These are phyloP conservation scores for Sugiyamaella japonica DNA, from an alignment of 1,139 yeast genomes.

Conservation along the genomic window DNA sequence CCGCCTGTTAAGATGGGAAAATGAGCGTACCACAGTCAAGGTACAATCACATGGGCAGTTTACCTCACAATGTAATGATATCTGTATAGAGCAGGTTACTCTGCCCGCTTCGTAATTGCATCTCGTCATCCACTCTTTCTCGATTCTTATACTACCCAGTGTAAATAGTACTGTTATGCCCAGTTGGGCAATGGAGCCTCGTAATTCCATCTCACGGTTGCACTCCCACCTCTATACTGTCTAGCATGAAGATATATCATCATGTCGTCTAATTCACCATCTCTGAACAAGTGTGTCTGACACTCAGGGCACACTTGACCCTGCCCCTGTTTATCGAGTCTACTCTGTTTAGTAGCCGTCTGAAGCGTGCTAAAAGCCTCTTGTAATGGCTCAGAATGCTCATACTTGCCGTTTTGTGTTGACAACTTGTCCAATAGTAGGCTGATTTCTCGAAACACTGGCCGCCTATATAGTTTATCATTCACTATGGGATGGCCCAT, in stretches of 20 bases:
- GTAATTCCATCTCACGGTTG: constrained; percentile 61
- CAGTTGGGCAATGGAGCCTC: constrained; percentile 79
- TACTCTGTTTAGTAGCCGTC: constrained; percentile 1
- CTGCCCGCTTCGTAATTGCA: too few species aligned
- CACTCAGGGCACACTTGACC: constrained; percentile 64
- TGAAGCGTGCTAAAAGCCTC: background rate
- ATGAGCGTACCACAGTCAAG: too few species aligned
- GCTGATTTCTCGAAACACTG: constrained; percentile 62
- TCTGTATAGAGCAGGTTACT: too few species aligned
- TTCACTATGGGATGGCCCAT: constrained; percentile 89
- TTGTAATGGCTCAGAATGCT: background rate
- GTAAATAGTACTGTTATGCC: too few species aligned
- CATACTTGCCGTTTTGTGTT: background rate
- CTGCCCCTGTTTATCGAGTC: constrained; percentile 27
- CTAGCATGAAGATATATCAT: constrained; percentile 88
- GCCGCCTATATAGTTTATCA: constrained; percentile 79
- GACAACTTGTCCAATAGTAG: constrained; percentile 2
- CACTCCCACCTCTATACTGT: constrained; percentile 50
- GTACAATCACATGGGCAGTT: too few species aligned
- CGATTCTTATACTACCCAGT: too few species aligned
- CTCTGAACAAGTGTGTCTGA: constrained; percentile 71
- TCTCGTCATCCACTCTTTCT: too few species aligned
- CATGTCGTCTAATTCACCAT: constrained; percentile 79
- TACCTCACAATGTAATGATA: too few species aligned
- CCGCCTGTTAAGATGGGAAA: constrained; percentile 16